Evolutionary conservation across 129 eudicot genomes (phyloP).

Genomic region (Helianthus tuberosus): DNA sequence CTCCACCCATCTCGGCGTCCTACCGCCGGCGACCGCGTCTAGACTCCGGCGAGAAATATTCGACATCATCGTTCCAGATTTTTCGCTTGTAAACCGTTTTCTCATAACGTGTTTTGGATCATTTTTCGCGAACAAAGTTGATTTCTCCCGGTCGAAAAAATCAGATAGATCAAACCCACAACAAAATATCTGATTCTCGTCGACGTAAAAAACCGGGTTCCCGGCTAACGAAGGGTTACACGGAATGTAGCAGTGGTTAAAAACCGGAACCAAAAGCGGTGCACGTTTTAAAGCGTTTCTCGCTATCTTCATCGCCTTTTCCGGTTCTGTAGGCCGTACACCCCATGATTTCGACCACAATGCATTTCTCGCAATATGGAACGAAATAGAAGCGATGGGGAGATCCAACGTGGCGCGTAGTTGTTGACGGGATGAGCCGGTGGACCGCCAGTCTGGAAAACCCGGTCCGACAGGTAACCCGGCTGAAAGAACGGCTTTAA

Average conservation of each 20-base stretch:
- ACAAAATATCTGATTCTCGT: constrained; percentile 78
- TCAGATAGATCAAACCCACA: constrained; percentile 86
- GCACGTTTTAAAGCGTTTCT: constrained; percentile 72
- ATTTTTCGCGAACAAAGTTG: constrained; percentile 40
- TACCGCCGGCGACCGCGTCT: constrained; percentile 49
- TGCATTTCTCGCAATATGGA: constrained; percentile 71
- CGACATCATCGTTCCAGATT: constrained; percentile 32
- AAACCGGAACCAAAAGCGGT: constrained; percentile 80
- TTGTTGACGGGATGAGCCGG: constrained; percentile 64
- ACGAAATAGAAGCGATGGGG: constrained; percentile 83
- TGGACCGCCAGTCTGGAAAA: constrained; percentile 90
- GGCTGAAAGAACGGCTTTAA: constrained; percentile 73
- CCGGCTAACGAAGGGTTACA: constrained; percentile 86
- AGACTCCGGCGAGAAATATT: constrained; percentile 55
- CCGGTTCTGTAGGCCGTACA: constrained; percentile 75
- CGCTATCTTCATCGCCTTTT: constrained; percentile 78
- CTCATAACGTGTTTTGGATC: constrained; percentile 34
- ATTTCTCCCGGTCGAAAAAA: constrained; percentile 68
- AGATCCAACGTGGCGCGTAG: constrained; percentile 68
- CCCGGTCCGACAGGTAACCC: constrained; percentile 89
- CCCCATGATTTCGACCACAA: constrained; percentile 97
- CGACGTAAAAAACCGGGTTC: constrained; percentile 87
- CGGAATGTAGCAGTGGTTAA: constrained; percentile 85
- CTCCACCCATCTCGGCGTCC: constrained; percentile 88
- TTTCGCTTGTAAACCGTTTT: constrained; percentile 41